Evolutionary conservation across 495 filamentous ascomycete genomes (phyloP), one percentile per base, ranked within the genome.

Genomic region (Astrocystis sublimbata): DNA sequence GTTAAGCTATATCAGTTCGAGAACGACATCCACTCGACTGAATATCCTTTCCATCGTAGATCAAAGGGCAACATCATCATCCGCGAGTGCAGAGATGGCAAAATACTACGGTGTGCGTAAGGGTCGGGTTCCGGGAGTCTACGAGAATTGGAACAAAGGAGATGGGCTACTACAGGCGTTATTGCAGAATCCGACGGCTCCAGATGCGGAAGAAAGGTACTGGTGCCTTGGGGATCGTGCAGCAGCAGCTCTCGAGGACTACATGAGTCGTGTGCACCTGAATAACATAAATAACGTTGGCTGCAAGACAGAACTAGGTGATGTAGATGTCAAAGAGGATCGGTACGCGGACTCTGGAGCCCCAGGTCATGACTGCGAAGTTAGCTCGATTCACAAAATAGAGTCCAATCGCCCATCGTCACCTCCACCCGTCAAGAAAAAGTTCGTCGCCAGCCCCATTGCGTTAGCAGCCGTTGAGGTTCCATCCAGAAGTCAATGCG

Each of bases 141-240:
- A 68, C 35, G n/a, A 61, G 12, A 62, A 24, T 7, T 70, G 65
- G 68, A 83, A 84, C 61, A 63, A 66, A 21, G 73, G 78, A 15
- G 67, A 65, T 0, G 71, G 71, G 12, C 71, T 80, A 21, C 53
- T 83, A 19, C 69, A 62, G n/a, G 68, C 75, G 7, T 60, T 84
- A 13, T 52, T 85, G 12, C 71, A 78, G 60, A 4, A 47, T 12
- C 51, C 49, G 1, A 55, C 9, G 23, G 9, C n/a, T 49, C 4
- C 4, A 2, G 0, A 41, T 24, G 60, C 60, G 15, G 42, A 9
- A 19, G 6, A 10, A 0, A 24, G 10, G 40, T 56, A 62, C 31
- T 7, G 49, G 19, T 2, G 21, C 30, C 28, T 21, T 8, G 38
- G 40, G 15, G 1, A 26, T 40, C 40, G 31, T 30, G 60, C 51